Evolutionary conservation across 225 moss, liverwort and hornwort genomes (phyloP).

Genomic region (Lunularia cruciata): DNA sequence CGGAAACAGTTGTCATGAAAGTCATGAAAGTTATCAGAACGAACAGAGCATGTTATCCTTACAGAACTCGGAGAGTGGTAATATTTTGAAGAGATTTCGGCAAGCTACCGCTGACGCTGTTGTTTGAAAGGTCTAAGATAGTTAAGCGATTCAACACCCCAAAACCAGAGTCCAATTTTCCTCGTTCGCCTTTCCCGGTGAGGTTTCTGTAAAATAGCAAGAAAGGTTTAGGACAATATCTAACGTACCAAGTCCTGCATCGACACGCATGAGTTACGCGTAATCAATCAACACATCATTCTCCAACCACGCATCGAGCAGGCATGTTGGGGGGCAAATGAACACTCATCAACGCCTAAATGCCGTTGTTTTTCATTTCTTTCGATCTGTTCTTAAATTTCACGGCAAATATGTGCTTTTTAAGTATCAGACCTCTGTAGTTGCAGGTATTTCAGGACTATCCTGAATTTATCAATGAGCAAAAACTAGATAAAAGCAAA

Average conservation of each 20-base stretch:
- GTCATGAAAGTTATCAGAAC: too few species aligned
- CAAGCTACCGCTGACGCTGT: not conserved
- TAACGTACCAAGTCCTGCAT: not conserved
- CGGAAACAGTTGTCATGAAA: not conserved
- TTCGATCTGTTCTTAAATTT: too few species aligned
- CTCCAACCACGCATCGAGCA: not conserved
- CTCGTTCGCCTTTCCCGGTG: not conserved
- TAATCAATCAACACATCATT: not conserved
- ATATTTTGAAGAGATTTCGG: not conserved
- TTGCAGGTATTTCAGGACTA: too few species aligned
- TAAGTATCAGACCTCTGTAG: not conserved
- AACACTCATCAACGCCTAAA: too few species aligned
- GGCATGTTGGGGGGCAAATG: not conserved
- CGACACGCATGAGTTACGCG: not conserved
- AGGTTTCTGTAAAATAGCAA: not conserved
- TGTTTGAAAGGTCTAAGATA: slow-evolving; percentile 16
- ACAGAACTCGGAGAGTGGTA: slow-evolving; percentile 8
- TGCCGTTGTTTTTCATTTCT: too few species aligned
- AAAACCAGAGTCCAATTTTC: not conserved
- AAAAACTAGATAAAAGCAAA: too few species aligned
- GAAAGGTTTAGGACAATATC: not conserved
- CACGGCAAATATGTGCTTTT: not conserved
- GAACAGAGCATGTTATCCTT: too few species aligned
- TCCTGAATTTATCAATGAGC: too few species aligned
- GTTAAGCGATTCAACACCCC: slow-evolving; percentile 3